Conservation (phyloP, 2,329 filamentous ascomycete species). For the Simplicillium sp. region DNA sequence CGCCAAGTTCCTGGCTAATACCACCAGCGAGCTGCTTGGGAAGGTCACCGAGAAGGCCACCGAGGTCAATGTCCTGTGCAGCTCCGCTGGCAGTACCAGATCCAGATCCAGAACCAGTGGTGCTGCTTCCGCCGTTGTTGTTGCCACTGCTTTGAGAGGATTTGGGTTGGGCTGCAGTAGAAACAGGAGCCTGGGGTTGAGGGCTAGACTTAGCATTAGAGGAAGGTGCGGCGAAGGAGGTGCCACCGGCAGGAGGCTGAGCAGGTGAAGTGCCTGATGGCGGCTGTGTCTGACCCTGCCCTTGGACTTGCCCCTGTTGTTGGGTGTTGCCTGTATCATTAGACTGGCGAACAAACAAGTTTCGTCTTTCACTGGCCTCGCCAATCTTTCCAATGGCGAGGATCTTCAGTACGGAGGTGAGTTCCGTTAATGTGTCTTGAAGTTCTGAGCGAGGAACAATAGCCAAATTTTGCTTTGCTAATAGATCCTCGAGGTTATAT, state of each 20-base stretch:
- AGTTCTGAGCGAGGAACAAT: slow-evolving; percentile 34
- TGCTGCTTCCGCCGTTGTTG: slow-evolving; percentile 8
- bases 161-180: slow-evolving; percentile 1
- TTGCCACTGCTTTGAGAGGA: neutral
- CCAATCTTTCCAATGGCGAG: too few relatives aligned
- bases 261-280: too few relatives aligned
- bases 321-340: slow-evolving; percentile 12
- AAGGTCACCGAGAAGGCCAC: slow-evolving; percentile 13
- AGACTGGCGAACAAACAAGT: too few relatives aligned
- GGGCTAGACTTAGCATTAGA: too few relatives aligned
- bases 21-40: slow-evolving; percentile 10
- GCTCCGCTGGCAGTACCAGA: neutral
- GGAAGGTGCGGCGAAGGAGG: too few relatives aligned
- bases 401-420: slow-evolving; percentile 27
- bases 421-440: slow-evolving; percentile 32
- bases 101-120: slow-evolving; percentile 8
- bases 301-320: neutral
- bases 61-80: slow-evolving; percentile 6
- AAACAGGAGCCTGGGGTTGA: neutral
- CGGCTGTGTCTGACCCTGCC: too few relatives aligned
- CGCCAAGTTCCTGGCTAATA: slow-evolving; percentile 7
- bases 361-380: too few relatives aligned
- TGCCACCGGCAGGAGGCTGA: too few relatives aligned
- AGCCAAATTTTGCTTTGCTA: slow-evolving; percentile 33
- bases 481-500: slow-evolving; percentile 30